Base-by-base conservation (phyloP, 441 rosid genomes). In the Bocquillonia castaneifolia region DNA sequence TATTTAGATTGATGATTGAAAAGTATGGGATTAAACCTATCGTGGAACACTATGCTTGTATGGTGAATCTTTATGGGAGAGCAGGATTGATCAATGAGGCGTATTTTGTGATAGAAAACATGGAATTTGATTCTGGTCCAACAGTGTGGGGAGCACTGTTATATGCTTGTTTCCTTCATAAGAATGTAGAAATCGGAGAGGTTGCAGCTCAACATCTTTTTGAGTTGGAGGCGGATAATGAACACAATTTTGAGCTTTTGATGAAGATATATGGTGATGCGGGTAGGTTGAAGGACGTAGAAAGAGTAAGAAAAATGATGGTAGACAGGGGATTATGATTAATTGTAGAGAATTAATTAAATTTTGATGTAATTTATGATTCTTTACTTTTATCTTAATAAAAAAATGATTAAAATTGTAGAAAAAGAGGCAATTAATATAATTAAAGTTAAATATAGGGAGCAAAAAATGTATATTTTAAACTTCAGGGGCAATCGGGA, bases 61-160 rank as follows among this genome's bases (percentile, higher is more conserved):
- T 90, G 87, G 89, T 85, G 61, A 89, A 90, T 71, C 91, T 90
- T 29, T 87, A 87, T 40, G 96, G 94, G 45, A 84, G 88, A 71
- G 91, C 87, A 59, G 97, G 96, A 44, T 67, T 83, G 79, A 54
- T 90, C 18, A 66, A 70, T 6, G 79, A 90, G 76, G 97, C 98
- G n/a, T 86, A 85, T 71, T 71, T 73, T n/a, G 59, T 86, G 57
- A 78, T 93, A 28, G 81, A 83, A 59, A 71, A 77, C 71, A 83
- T 93, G 92, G 87, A 66, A 69, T 64, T 77, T 61, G 87, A 87
- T 64, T 91, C 97, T 2, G 93, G 96, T 39, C 87, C 89, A 52
- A 83, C 92, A 9, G 91, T 83, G 40, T 91, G 98, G 96, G 97
- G 97, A 70, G 96, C 97, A 22, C 76, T 93, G 80, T 67, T 88